A percentile compares a stretch with the other conserved stretches of the same genome.
Conservation (phyloP, 495 filamentous ascomycete species). For the Aspergillus mulundensis region DNA sequence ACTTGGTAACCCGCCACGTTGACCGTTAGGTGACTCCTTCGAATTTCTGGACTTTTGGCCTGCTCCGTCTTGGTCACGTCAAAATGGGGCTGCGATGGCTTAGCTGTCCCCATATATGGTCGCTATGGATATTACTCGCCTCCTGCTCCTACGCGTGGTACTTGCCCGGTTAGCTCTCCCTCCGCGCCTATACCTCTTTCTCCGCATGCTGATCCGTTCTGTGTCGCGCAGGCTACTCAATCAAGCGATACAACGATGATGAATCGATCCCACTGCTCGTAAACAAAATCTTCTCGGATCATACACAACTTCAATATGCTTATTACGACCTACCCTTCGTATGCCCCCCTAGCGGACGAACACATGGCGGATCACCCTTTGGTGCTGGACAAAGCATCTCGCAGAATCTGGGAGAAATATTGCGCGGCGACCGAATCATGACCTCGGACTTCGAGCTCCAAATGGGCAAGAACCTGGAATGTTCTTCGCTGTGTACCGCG, state of each 20-base stretch:
- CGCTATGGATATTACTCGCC: conserved; percentile 37
- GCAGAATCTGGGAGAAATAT: conserved; percentile 87
- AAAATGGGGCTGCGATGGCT: conserved; percentile 27
- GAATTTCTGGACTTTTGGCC: conserved; percentile 1
- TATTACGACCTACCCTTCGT: conserved; percentile 93
- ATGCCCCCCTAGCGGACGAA: conserved; percentile 71
- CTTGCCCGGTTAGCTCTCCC: conserved; percentile 60
- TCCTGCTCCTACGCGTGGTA: conserved; percentile 62
- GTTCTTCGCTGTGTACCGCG: conserved; percentile 68
- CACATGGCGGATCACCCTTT: conserved; percentile 64
- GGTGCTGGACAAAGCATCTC: conserved; percentile 77
- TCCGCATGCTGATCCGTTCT: conserved; percentile 16
- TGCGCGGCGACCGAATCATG: conserved; percentile 86
- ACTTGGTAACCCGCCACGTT: neutral
- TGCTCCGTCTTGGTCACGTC: conserved; percentile 24
- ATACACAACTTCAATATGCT: conserved; percentile 88
- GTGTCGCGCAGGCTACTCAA: conserved; percentile 56
- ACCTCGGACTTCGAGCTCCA: conserved; percentile 81
- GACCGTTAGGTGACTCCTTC: neutral
- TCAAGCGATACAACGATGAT: conserved; percentile 75
- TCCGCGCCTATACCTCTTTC: neutral
- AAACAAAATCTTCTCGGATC: conserved; percentile 93
- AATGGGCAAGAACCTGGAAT: conserved; percentile 77
- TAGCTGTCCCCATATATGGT: conserved; percentile 24
- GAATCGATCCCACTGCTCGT: conserved; percentile 84